Base-by-base conservation (phyloP, 116 monocot species). In the Dioscorea cayenensis region DNA sequence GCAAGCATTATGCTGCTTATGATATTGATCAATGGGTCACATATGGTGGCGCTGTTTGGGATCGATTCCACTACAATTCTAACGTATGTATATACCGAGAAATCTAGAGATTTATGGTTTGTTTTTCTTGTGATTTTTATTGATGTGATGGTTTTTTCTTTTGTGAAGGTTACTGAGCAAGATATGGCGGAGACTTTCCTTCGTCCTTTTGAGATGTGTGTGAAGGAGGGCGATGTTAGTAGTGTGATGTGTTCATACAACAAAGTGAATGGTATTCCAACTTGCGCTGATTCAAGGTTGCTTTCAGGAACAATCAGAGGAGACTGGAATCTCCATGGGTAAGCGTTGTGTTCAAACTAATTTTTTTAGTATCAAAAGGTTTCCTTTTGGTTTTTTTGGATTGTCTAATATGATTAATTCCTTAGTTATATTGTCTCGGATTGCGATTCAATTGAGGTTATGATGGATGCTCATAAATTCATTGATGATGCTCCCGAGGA, bases 1-100 rank as follows among this genome's bases (percentile, higher is more conserved):
- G 86, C 82, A 86, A 86, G 67, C 83, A 83, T 63, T 86, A 66
- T 38, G 74, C 79, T 3, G 80, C 86, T 0, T 86, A 86, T 52
- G 86, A 86, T 72, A 32, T 86, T 14, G 86, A 86, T 49, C 16
- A 71, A 38, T 86, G 86, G 86, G 52, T 35, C 7, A 49, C 36
- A 5, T 20, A 71, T 19, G 62, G 25, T 5, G 12, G 23, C 10
- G 22, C 23, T 23, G 5, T 23, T 5, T 8, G 7, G 7, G 73
- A 73, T n/a, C 78, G 83, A 37, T 36, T 35, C 29, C 58, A 19
- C 14, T 86, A 73, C 36, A 51, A 71, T 63, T 76, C 86, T 20
- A 76, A 49, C 10, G 85, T 85, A 35, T 21, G 58, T 1, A 18
- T 19, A 18, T 28, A 43, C 65, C 3, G 32, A 32, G 32, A 32